Conservation (phyloP, 129 eudicot genomes). For the Escallonia rubra region DNA sequence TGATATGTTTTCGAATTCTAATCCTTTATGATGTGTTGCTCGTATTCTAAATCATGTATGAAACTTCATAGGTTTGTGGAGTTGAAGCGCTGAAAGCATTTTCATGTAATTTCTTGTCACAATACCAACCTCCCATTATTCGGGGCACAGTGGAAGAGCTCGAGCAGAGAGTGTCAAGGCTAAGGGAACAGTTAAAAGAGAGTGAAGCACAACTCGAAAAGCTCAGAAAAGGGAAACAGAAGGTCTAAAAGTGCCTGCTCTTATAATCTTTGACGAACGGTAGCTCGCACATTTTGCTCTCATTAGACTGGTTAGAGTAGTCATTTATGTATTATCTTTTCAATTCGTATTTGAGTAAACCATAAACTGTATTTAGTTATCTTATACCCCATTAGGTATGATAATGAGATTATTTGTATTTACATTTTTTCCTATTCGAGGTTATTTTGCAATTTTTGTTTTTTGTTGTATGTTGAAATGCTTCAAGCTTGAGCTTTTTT, state of each 20-base stretch:
- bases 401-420: neutral
- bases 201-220: conserved; percentile 82
- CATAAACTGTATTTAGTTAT: neutral
- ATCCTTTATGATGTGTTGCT: too few species aligned
- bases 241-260: conserved; percentile 11
- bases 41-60: neutral
- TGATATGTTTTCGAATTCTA: too few species aligned
- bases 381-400: neutral
- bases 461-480: too few species aligned
- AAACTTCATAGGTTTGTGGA: conserved; percentile 64
- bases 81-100: conserved; percentile 73
- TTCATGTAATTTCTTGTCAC: conserved; percentile 50
- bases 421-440: too few species aligned
- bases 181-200: conserved; percentile 57
- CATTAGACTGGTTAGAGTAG: neutral
- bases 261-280: neutral
- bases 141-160: conserved; percentile 70
- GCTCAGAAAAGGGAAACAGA: conserved; percentile 59
- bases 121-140: conserved; percentile 38
- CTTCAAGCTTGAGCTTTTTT: too few species aligned
- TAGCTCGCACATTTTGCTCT: neutral
- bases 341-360: neutral
- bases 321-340: neutral
- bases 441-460: too few species aligned
- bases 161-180: conserved; percentile 56